phyloP scores from a whole-genome alignment of 805 yeast genomes.

The Candida rishiriensis region DNA sequence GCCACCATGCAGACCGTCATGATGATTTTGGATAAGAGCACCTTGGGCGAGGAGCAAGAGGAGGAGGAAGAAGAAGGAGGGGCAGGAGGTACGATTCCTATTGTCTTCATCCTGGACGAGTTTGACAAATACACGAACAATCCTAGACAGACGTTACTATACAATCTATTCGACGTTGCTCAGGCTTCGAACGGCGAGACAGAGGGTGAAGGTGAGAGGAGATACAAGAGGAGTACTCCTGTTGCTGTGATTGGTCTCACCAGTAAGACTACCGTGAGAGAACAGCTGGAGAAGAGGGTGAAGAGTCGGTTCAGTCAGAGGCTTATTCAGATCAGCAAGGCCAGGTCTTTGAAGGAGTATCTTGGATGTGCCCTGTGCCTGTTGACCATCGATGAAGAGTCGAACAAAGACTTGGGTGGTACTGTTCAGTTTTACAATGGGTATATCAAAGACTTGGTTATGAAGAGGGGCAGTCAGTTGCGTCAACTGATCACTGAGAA shows the following conservation, averaged over 20 bases:
- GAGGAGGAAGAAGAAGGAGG: slow-evolving; percentile 2
- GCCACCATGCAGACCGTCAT: slow-evolving; percentile 60
- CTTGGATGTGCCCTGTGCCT: slow-evolving; percentile 37
- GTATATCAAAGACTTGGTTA: slow-evolving; percentile 27
- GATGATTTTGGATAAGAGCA: slow-evolving; percentile 42
- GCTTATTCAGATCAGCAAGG: slow-evolving; percentile 54
- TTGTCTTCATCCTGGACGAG: slow-evolving; percentile 80
- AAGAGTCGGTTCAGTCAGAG: slow-evolving; percentile 85
- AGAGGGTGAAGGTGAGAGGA: too few species aligned
- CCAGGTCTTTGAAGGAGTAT: slow-evolving; percentile 45
- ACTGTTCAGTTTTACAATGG: slow-evolving; percentile 27
- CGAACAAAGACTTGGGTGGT: slow-evolving; percentile 3
- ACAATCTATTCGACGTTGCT: slow-evolving; percentile 83
- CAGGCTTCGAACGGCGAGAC: slow-evolving; percentile 41
- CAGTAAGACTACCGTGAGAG: slow-evolving; percentile 69
- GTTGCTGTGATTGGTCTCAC: slow-evolving; percentile 80
- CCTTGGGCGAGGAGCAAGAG: slow-evolving; percentile 10
- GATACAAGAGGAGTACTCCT: slow-evolving; percentile 38
- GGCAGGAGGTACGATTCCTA: slow-evolving; percentile 40
- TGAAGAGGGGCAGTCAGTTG: slow-evolving; percentile 27
- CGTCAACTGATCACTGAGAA: slow-evolving; percentile 38
- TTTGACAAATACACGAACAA: slow-evolving; percentile 72
- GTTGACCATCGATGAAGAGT: slow-evolving; percentile 5
- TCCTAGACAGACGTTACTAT: slow-evolving; percentile 75
- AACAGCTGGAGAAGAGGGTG: slow-evolving; percentile 85